phyloP scores from a whole-genome alignment of 495 filamentous ascomycete species.

The Hypoxylon intermedium region DNA sequence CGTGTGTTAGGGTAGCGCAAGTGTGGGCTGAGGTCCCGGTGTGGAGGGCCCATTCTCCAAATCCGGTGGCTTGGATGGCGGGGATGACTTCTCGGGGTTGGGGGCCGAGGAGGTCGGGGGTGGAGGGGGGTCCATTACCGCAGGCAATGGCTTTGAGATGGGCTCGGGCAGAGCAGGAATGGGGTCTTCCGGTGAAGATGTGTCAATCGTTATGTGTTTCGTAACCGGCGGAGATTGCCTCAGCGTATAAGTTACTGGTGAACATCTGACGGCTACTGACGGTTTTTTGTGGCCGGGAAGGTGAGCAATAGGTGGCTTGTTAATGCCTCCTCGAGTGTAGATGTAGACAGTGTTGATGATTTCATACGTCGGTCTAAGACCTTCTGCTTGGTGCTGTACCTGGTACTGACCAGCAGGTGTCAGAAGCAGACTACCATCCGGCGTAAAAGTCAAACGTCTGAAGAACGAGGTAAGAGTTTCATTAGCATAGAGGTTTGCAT shows the following conservation, averaged over 20 bases:
- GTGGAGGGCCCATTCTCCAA: slow-evolving; percentile 59
- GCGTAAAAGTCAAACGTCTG: slow-evolving; percentile 88
- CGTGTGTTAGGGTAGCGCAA: slow-evolving; percentile 88
- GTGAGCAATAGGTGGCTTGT: slow-evolving; percentile 96
- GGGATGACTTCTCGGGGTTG: slow-evolving; percentile 53
- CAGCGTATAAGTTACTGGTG: slow-evolving; percentile 84
- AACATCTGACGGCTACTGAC: slow-evolving; percentile 94
- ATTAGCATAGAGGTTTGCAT: slow-evolving; percentile 92
- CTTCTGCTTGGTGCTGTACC: slow-evolving; percentile 74
- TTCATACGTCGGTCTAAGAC: slow-evolving; percentile 77
- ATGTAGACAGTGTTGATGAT: slow-evolving; percentile 98
- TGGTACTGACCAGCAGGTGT: slow-evolving; percentile 97
- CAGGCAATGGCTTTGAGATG: slow-evolving; percentile 64
- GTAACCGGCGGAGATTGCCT: slow-evolving; percentile 72
- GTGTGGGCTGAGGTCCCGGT: slow-evolving; percentile 70
- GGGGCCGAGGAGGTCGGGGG: slow-evolving; percentile 61
- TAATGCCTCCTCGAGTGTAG: slow-evolving; percentile 94
- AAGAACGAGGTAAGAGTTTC: slow-evolving; percentile 99
- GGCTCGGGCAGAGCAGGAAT: slow-evolving; percentile 86
- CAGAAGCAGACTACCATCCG: slow-evolving; percentile 92
- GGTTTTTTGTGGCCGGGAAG: slow-evolving; percentile 98
- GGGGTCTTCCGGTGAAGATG: slow-evolving; percentile 82
- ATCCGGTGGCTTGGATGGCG: slow-evolving; percentile 53
- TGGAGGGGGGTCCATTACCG: slow-evolving; percentile 85
- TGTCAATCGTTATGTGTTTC: slow-evolving; percentile 92